These are phyloP conservation scores for Basipetospora sp. DNA, from an alignment of 2,329 filamentous ascomycete species.

Conservation along the genomic window DNA sequence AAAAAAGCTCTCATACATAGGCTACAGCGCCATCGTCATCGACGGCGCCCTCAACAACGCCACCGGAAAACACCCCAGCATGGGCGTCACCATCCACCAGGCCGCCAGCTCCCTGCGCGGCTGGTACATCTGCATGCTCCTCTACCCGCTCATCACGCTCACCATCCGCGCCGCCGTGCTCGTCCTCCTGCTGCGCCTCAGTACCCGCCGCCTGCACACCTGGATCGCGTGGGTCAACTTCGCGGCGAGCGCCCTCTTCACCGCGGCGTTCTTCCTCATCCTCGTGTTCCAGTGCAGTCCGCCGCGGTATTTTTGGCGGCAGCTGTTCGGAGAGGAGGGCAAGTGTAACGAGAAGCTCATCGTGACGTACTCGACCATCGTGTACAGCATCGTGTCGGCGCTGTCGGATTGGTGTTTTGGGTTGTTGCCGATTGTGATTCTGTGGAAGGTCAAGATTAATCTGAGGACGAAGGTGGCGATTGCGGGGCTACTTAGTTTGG, in stretches of 20 bases:
- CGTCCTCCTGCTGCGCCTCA: slow-evolving; percentile 26
- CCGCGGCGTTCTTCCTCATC: slow-evolving; percentile 28
- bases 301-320: slow-evolving; percentile 33
- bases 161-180: slow-evolving; percentile 26
- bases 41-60: slow-evolving; percentile 18
- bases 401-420: slow-evolving; percentile 34
- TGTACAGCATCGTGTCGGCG: slow-evolving; percentile 30
- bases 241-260: slow-evolving; percentile 21
- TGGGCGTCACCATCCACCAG: slow-evolving; percentile 10
- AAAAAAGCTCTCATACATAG: slow-evolving; percentile 21
- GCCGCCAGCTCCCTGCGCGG: slow-evolving; percentile 17
- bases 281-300: slow-evolving; percentile 36
- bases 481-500: slow-evolving; percentile 32
- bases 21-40: slow-evolving; percentile 18
- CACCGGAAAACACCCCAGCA: slow-evolving; percentile 12
- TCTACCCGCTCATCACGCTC: slow-evolving; percentile 26
- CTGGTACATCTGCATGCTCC: slow-evolving; percentile 26
- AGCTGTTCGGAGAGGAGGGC: slow-evolving; percentile 20
- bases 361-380: slow-evolving; percentile 27
- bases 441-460: slow-evolving; percentile 36
- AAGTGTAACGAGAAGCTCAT: slow-evolving; percentile 25
- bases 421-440: slow-evolving; percentile 32
- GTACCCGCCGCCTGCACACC: slow-evolving; percentile 18
- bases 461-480: slow-evolving; percentile 30
- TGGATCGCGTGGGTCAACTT: slow-evolving; percentile 19